A percentile compares a stretch with the other conserved stretches of the same genome.
These are phyloP conservation scores for Aspergillus panamensis DNA, from an alignment of 495 filamentous ascomycete genomes.

Conservation along the genomic window DNA sequence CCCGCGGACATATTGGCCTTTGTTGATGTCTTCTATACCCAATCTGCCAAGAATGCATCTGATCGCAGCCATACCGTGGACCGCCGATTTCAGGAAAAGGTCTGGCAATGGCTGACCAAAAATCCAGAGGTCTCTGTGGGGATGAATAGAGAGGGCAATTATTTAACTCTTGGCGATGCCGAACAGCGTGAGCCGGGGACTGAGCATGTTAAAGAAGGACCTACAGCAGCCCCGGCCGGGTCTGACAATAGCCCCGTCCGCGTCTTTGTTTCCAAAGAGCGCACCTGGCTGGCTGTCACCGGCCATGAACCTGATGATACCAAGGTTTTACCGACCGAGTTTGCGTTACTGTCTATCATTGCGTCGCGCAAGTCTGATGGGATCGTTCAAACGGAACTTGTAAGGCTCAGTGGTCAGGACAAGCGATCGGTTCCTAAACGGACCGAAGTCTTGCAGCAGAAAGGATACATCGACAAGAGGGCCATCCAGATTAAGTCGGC, in stretches of 20 bases:
- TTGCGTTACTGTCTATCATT: constrained; percentile 74
- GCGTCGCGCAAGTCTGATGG: constrained; percentile 66
- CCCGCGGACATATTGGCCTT: constrained; percentile 37
- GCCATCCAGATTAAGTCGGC: constrained; percentile 58
- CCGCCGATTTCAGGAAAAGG: constrained; percentile 47
- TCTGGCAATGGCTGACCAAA: constrained; percentile 54
- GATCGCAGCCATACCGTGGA: constrained; percentile 38
- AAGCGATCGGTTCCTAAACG: constrained; percentile 82
- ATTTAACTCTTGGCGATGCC: constrained; percentile 45
- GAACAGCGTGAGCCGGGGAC: constrained; percentile 24
- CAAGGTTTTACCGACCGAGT: constrained; percentile 63
- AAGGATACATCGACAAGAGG: constrained; percentile 84
- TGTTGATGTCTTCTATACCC: constrained; percentile 40
- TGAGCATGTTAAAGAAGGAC: constrained; percentile 3
- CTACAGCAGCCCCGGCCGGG: neutral
- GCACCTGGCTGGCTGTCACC: constrained; percentile 74
- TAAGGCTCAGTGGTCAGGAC: constrained; percentile 73
- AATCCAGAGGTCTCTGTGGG: constrained; percentile 53
- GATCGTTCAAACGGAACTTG: constrained; percentile 76
- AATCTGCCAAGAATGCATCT: constrained; percentile 19
- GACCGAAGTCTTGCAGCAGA: constrained; percentile 67
- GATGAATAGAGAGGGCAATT: constrained; percentile 37
- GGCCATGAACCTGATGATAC: constrained; percentile 75
- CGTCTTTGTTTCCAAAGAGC: constrained; percentile 57
- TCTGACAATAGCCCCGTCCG: constrained; percentile 25